Percentiles rank a stretch among this genome's conserved stretches.
Evolutionary conservation across 2,329 filamentous ascomycete genomes (phyloP).

Genomic region (Coleophoma crateriformis): DNA sequence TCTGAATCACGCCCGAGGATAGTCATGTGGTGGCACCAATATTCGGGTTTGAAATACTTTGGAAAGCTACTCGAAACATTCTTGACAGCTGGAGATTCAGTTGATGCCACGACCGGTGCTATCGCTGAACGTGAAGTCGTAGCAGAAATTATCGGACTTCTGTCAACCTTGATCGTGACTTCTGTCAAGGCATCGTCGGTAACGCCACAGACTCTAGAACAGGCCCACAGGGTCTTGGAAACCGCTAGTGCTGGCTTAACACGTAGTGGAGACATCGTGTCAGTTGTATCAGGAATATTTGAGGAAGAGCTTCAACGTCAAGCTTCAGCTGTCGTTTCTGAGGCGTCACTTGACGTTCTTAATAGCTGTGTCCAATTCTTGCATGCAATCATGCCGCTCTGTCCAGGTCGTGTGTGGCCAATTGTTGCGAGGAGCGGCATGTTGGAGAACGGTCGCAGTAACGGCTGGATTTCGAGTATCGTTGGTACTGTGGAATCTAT

Average conservation of each 20-base stretch:
- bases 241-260: slow-evolving; percentile 51
- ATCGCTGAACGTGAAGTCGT: slow-evolving; percentile 53
- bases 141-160: slow-evolving; percentile 67
- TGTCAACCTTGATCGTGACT: slow-evolving; percentile 62
- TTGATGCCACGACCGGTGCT: slow-evolving; percentile 36
- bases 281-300: slow-evolving; percentile 78
- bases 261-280: slow-evolving; percentile 67
- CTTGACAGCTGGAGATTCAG: slow-evolving; percentile 45
- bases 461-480: slow-evolving; percentile 71
- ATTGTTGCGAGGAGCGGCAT: slow-evolving; percentile 78
- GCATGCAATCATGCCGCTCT: slow-evolving; percentile 62
- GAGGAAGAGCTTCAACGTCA: slow-evolving; percentile 56
- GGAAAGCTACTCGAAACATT: slow-evolving; percentile 70
- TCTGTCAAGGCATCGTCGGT: slow-evolving; percentile 9
- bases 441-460: slow-evolving; percentile 69
- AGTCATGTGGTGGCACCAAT: slow-evolving; percentile 66
- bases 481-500: slow-evolving; percentile 79
- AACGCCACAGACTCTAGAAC: slow-evolving; percentile 35
- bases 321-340: slow-evolving; percentile 30
- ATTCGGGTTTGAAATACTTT: slow-evolving; percentile 75
- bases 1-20: slow-evolving; percentile 74
- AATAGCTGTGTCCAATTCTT: slow-evolving; percentile 75
- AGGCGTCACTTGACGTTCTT: slow-evolving; percentile 54
- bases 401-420: slow-evolving; percentile 84
- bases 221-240: slow-evolving; percentile 38